Conservation (phyloP, 2,329 filamentous ascomycete genomes). For the Paecilomyces fulvus region DNA sequence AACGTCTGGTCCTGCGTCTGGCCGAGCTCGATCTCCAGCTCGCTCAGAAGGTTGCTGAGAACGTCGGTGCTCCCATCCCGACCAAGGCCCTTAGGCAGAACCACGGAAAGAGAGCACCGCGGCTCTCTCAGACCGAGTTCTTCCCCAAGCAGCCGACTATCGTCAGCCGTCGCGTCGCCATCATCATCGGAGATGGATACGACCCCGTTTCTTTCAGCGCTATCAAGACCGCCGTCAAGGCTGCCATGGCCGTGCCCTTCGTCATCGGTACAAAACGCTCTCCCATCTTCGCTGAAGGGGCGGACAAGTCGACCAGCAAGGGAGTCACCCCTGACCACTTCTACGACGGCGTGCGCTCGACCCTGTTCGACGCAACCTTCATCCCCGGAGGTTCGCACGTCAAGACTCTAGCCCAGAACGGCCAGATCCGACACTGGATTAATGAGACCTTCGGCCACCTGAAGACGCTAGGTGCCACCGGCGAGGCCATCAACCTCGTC, state of each 20-base stretch:
- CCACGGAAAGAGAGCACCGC: slow-evolving; percentile 58
- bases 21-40: slow-evolving; percentile 64
- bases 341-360: slow-evolving; percentile 66
- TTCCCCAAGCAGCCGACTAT: slow-evolving; percentile 57
- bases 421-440: slow-evolving; percentile 67
- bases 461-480: slow-evolving; percentile 69
- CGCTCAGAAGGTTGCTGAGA: slow-evolving; percentile 59
- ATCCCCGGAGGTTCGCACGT: slow-evolving; percentile 57
- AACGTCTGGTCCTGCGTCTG: slow-evolving; percentile 58
- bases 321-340: slow-evolving; percentile 61
- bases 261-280: slow-evolving; percentile 62
- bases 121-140: slow-evolving; percentile 66
- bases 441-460: slow-evolving; percentile 74
- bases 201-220: slow-evolving; percentile 55
- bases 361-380: slow-evolving; percentile 71
- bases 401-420: slow-evolving; percentile 56
- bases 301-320: slow-evolving; percentile 25
- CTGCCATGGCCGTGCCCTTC: slow-evolving; percentile 57
- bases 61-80: slow-evolving; percentile 56
- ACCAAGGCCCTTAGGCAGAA: slow-evolving; percentile 47
- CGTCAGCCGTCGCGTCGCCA: slow-evolving; percentile 58
- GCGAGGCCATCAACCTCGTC: slow-evolving; percentile 61
- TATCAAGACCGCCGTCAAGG: slow-evolving; percentile 54
- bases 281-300: slow-evolving; percentile 55
- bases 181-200: slow-evolving; percentile 22